Evolutionary conservation across 257 asterid species (phyloP).

Genomic region (Nicotiana otophora): DNA sequence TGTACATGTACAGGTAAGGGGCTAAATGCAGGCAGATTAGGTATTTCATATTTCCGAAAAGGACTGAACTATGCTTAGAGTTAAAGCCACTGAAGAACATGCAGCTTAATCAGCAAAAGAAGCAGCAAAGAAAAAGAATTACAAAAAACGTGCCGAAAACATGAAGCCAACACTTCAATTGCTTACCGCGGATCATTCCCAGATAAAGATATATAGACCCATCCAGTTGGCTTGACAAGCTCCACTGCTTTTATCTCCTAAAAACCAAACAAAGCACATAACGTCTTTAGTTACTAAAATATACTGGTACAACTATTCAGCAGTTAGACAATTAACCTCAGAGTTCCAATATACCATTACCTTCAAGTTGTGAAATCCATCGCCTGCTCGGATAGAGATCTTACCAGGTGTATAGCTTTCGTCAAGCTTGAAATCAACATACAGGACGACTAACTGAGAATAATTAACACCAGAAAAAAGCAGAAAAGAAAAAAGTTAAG

Average conservation of each 20-base stretch:
- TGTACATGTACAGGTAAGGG: neutral
- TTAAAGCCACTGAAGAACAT: neutral
- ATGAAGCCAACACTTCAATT: slow-evolving; percentile 2
- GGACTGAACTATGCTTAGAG: neutral
- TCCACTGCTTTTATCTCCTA: slow-evolving; percentile 89
- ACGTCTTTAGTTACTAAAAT: neutral
- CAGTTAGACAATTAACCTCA: neutral
- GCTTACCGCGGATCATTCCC: slow-evolving; percentile 86
- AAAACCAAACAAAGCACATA: neutral
- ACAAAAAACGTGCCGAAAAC: neutral
- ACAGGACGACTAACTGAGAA: slow-evolving; percentile 49
- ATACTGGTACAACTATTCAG: neutral
- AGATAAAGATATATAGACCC: slow-evolving; percentile 82
- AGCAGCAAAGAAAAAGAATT: neutral
- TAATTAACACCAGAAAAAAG: neutral
- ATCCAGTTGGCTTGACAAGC: slow-evolving; percentile 84
- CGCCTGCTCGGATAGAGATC: slow-evolving; percentile 87
- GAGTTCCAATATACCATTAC: slow-evolving; percentile 22
- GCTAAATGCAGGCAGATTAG: neutral
- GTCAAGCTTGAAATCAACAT: slow-evolving; percentile 93
- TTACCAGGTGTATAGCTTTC: slow-evolving; percentile 97
- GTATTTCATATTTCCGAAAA: neutral
- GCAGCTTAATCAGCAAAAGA: neutral
- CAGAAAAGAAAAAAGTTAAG: neutral
- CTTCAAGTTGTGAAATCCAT: slow-evolving; percentile 96